phyloP scores from a whole-genome alignment of 257 asterid genomes.

The Scutellaria minor region DNA sequence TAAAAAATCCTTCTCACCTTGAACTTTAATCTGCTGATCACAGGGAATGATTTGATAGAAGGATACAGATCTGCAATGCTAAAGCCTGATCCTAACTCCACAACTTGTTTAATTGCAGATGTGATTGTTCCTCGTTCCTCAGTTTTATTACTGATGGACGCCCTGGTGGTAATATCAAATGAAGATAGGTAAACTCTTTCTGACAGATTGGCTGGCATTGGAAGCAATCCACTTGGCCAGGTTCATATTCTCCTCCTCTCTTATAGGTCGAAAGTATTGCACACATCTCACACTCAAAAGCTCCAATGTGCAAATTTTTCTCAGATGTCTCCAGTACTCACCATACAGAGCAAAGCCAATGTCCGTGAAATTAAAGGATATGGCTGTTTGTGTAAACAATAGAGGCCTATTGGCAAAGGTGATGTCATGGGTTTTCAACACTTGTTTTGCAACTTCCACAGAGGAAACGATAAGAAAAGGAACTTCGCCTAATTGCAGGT shows the following conservation, averaged over 20 bases:
- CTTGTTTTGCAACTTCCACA: background rate
- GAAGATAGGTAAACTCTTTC: background rate
- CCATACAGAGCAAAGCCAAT: background rate
- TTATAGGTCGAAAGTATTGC: background rate
- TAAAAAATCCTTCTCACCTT: background rate
- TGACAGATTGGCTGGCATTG: background rate
- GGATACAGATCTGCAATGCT: background rate
- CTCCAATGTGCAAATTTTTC: background rate
- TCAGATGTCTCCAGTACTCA: background rate
- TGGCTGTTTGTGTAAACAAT: background rate
- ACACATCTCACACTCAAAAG: background rate
- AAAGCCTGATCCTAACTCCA: background rate
- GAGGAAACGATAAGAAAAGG: background rate
- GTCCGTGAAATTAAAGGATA: background rate
- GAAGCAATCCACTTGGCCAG: background rate
- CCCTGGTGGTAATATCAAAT: background rate
- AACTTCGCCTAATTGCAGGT: background rate
- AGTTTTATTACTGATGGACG: background rate
- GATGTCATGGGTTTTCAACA: constrained; percentile 1
- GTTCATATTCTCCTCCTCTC: background rate
- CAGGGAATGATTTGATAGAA: background rate
- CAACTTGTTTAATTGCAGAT: background rate
- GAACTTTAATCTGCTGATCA: background rate
- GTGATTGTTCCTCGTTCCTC: background rate
- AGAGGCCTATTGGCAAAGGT: background rate